Base-by-base conservation (phyloP, 179 eudicot genomes). In the Beta lomatogona region DNA sequence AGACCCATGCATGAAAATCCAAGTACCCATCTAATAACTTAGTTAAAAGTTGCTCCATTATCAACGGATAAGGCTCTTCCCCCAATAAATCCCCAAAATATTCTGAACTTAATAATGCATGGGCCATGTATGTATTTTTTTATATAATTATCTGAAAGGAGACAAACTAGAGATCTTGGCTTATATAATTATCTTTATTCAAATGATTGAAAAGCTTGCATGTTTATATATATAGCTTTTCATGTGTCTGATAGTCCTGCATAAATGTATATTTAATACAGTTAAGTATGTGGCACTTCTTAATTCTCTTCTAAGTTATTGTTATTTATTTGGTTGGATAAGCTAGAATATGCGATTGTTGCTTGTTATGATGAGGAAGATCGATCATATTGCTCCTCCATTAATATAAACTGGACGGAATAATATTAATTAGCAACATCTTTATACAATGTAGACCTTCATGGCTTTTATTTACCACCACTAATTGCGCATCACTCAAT, bases 221-320 rank as follows among this genome's bases (percentile, higher is more conserved):
- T 36, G 52, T 9, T n/a, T 22, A 25, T 6, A 19, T 44, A 44
- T 69, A 8, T 44, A 70, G 54, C 73, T 70, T 70, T 70, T 44
- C 73, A 70, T 70, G 73, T 70, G 73, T 46, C 45, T 70, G 73
- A 70, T 70, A 68, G 46, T 36, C 46, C 50, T 46, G 59, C 71
- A 13, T n/a, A 52, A 67, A 68, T 44, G 5, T 41, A 16, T 68
- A 68, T 18, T 14, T 15, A 36, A 41, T 68, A 18, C 6, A 14
- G 7, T 8, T 68, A 67, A 14, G 36, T 28, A 14, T 1, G 41
- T 15, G 9, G 31, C 2, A 25, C 31, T 13, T 44, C 6, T 69
- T n/a, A n/a, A n/a, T n/a, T 69, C 25, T 31, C 71, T 67, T 46
- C 48, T 28, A 67, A 41, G 3, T 15, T 13, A 67, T 67, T 67